Base-by-base conservation (phyloP, 1,139 yeast genomes). In the Blastobotrys indianensis region DNA sequence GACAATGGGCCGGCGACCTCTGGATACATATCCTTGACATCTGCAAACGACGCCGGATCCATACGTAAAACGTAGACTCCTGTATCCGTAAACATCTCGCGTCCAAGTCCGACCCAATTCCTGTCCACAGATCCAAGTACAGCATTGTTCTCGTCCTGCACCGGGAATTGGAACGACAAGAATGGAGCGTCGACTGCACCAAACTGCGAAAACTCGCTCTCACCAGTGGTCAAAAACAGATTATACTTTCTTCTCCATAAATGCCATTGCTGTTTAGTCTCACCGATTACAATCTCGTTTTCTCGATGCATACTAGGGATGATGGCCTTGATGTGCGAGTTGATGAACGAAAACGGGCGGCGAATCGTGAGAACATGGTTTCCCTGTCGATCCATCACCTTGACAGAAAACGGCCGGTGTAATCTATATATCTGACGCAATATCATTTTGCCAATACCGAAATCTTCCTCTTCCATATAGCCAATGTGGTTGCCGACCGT, bases 61-160 rank as follows among this genome's bases (percentile, higher is more conserved):
- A 87, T 83, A 50, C 95, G 69, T 32, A 92, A 68, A 10, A 88
- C 78, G 63, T 92, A 92, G 2, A 87, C 90, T 52, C 97, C 97
- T 0, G 96, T 85, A 64, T 92, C 97, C 0, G 97, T 90, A 61
- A 90, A 84, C 59, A 90, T 67, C 62, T 92, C 98, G 58, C 97
- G 75, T 2, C 94, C 95, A 33, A 92, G 67, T 0, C 98, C 98
- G 3, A 85, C 95, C 94, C 96, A 92, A 64, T 88, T 87, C 57
- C 97, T 75, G 62, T 87, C 94, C 1, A 92, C 90, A 1, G 85
- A 73, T 0, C 83, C 96, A 49, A 84, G 68, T 1, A 84, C 77
- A 17, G 72, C 69, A 1, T 81, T 82, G 1, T 70, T 51, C 39
- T 73, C 79, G 61, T 87, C 78, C 32, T 60, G 61, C 3, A 87